Percentiles rank a stretch among this genome's conserved stretches.
These are phyloP conservation scores for Postia placenta DNA, from an alignment of 768 basidiomycete species.

Conservation along the genomic window DNA sequence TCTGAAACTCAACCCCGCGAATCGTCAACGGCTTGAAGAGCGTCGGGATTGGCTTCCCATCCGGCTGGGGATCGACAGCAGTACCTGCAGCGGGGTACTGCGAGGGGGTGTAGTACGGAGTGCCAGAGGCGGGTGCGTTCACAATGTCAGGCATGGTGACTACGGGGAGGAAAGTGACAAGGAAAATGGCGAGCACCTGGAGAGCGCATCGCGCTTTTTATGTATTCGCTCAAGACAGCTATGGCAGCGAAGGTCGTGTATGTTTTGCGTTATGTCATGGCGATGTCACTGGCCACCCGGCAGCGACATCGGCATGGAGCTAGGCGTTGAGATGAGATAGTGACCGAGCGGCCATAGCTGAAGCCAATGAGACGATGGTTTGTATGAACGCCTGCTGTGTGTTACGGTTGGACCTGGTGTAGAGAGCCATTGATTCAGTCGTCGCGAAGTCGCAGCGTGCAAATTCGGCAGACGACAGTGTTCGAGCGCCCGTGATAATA, in stretches of 20 bases:
- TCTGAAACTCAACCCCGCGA: conserved; percentile 23
- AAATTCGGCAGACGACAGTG: too few species aligned
- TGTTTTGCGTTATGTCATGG: not conserved
- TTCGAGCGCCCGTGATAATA: too few species aligned
- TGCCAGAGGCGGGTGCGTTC: conserved; percentile 36
- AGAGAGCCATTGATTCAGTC: too few species aligned
- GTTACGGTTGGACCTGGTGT: too few species aligned
- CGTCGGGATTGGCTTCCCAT: conserved; percentile 25
- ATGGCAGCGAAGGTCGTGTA: not conserved
- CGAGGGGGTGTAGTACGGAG: conserved; percentile 42
- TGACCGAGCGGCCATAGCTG: too few species aligned
- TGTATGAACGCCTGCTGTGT: too few species aligned
- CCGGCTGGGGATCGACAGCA: conserved; percentile 30
- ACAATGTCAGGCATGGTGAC: conserved; percentile 5
- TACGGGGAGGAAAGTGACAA: not conserved
- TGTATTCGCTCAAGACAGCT: not conserved
- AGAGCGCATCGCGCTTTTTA: not conserved
- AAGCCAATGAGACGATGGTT: too few species aligned
- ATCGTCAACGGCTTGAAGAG: conserved; percentile 52
- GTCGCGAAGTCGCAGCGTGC: too few species aligned
- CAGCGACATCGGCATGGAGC: too few species aligned
- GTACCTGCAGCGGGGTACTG: conserved; percentile 40
- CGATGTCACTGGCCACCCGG: not conserved
- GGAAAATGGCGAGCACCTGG: not conserved
- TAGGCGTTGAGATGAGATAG: too few species aligned